Evolutionary conservation across 2,329 filamentous ascomycete species (phyloP).

Genomic region (Colletotrichum cereale): DNA sequence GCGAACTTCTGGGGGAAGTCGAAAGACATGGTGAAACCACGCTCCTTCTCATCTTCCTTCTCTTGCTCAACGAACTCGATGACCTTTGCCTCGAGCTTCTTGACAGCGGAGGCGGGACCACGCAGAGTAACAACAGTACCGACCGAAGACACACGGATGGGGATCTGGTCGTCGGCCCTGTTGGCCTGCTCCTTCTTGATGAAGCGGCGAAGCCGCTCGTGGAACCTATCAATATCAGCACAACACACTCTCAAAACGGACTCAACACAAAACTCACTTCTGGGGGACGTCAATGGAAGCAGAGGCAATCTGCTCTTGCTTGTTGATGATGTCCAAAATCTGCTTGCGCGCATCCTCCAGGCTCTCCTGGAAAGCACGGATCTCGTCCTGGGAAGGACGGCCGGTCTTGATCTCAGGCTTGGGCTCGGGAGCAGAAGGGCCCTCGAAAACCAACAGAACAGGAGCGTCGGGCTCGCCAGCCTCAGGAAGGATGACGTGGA

Average conservation of each 20-base stretch:
- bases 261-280: constrained; percentile 57
- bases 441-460: constrained; percentile 82
- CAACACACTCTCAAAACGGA: background rate
- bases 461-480: constrained; percentile 69
- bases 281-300: constrained; percentile 68
- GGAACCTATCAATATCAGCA: constrained; percentile 60
- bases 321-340: constrained; percentile 68
- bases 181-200: constrained; percentile 74
- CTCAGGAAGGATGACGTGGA: constrained; percentile 80
- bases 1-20: constrained; percentile 96
- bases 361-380: constrained; percentile 66
- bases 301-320: constrained; percentile 68
- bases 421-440: constrained; percentile 52
- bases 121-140: constrained; percentile 78
- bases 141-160: constrained; percentile 69
- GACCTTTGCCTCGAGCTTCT: constrained; percentile 79
- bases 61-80: constrained; percentile 86
- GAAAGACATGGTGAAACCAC: constrained; percentile 86
- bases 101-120: constrained; percentile 80
- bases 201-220: constrained; percentile 72
- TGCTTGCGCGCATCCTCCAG: constrained; percentile 69
- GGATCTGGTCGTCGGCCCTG: constrained; percentile 68
- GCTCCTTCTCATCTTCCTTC: constrained; percentile 92
- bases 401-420: constrained; percentile 42
- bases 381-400: constrained; percentile 54